These are phyloP conservation scores for Ceratobasidium sp. DNA, from an alignment of 1,284 basidiomycete genomes.

Conservation along the genomic window DNA sequence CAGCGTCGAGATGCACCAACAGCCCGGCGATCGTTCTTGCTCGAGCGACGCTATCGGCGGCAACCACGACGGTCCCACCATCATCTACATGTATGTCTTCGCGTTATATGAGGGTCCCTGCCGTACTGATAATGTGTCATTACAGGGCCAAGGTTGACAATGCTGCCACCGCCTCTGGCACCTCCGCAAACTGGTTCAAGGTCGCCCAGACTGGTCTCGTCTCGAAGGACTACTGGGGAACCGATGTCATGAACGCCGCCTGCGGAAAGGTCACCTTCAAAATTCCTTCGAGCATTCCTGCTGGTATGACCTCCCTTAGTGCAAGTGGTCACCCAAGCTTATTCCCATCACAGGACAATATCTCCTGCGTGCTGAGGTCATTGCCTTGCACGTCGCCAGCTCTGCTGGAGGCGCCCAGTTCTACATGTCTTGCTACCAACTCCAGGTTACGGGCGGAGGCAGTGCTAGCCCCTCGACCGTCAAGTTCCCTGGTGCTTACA, in stretches of 20 bases:
- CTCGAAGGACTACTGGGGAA: conserved; percentile 40
- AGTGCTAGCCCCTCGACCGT: conserved; percentile 55
- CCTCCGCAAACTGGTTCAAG: conserved; percentile 44
- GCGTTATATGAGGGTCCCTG: not conserved
- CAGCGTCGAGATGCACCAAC: conserved; percentile 45
- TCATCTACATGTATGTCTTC: conserved; percentile 50
- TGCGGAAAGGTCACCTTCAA: conserved; percentile 63
- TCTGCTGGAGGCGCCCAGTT: conserved; percentile 61
- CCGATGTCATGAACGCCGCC: conserved; percentile 41
- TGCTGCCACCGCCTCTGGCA: conserved; percentile 39
- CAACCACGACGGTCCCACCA: conserved; percentile 43
- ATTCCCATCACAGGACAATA: conserved; percentile 54
- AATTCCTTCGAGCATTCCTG: conserved; percentile 59
- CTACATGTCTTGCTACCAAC: conserved; percentile 41
- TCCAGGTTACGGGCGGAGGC: conserved; percentile 46
- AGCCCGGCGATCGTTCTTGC: conserved; percentile 43
- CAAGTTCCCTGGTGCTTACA: conserved; percentile 57
- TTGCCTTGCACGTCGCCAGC: conserved; percentile 56
- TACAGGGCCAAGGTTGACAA: conserved; percentile 43
- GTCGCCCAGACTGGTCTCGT: conserved; percentile 42
- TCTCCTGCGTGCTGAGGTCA: conserved; percentile 60
- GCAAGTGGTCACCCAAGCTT: not conserved
- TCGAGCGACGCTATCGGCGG: conserved; percentile 44
- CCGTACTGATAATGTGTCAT: not conserved
- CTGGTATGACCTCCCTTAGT: conserved; percentile 48